A percentile compares a stretch with the other conserved stretches of the same genome.
Conservation (phyloP, 106 monocot genomes). For the Acorus calamus region DNA sequence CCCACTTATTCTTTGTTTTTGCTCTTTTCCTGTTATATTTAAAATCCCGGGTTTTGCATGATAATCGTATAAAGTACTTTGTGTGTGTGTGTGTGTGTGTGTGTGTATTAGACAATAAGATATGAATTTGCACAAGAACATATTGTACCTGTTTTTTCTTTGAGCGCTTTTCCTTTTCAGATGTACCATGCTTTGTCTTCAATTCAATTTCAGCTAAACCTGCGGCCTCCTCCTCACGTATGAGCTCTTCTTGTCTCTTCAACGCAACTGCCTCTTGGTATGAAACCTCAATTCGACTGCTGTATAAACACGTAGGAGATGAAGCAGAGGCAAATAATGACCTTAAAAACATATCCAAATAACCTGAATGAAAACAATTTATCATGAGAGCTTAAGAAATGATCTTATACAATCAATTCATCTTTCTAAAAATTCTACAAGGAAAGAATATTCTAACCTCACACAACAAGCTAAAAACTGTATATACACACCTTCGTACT, state of each 20-base stretch:
- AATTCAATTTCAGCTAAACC: constrained; percentile 69
- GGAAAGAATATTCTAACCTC: too few species aligned
- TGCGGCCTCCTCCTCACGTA: constrained; percentile 95
- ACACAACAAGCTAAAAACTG: too few species aligned
- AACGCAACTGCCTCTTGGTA: constrained; percentile 93
- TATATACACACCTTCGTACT: too few species aligned
- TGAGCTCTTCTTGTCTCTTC: constrained; percentile 93
- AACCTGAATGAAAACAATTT: too few species aligned
- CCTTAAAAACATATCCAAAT: background rate
- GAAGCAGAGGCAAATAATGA: background rate
- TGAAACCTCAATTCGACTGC: constrained; percentile 88
- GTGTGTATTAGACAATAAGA: background rate
- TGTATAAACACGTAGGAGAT: constrained; percentile 13
- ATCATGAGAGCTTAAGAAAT: too few species aligned
- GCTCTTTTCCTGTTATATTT: too few species aligned
- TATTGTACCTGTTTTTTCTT: constrained; percentile 79
- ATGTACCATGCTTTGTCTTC: constrained; percentile 48
- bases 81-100: background rate
- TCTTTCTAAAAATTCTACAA: too few species aligned
- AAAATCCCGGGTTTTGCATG: too few species aligned
- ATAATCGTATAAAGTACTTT: too few species aligned
- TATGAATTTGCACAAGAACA: background rate
- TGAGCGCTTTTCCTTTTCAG: constrained; percentile 67
- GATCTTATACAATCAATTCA: too few species aligned
- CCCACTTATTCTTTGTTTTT: too few species aligned